Percentiles rank a stretch among this genome's conserved stretches.
Conservation (phyloP, 371 early-diverging fungal genomes). For the Mortierella sp. region DNA sequence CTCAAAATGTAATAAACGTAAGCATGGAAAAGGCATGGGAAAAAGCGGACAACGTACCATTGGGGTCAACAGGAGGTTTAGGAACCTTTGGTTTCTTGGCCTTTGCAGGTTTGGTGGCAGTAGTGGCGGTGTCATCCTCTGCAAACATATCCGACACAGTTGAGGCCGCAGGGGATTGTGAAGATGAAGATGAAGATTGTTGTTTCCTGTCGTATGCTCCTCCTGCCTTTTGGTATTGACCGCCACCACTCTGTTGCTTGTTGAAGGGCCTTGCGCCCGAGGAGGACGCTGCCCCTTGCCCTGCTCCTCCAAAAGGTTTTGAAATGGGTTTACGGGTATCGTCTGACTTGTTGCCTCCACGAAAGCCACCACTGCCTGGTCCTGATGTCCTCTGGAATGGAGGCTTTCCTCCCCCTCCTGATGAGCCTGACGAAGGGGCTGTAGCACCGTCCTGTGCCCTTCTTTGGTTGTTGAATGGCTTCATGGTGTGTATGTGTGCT, state of each 20-base stretch:
- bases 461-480: conserved; percentile 5
- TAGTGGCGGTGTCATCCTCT: conserved; percentile 9
- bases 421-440: background rate
- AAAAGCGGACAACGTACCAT: conserved; percentile 27
- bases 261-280: background rate
- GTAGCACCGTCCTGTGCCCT: background rate
- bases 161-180: conserved; percentile 17
- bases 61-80: conserved; percentile 47
- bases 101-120: conserved; percentile 24
- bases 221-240: conserved; percentile 4
- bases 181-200: background rate
- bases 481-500: background rate
- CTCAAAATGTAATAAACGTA: background rate
- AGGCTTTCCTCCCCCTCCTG: background rate
- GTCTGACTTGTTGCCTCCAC: conserved; percentile 12
- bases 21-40: background rate
- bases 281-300: conserved; percentile 1
- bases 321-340: conserved; percentile 21
- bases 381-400: background rate
- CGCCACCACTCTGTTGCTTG: background rate
- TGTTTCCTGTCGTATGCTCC: conserved; percentile 8
- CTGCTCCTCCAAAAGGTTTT: conserved; percentile 15
- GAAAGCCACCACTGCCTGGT: background rate
- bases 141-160: conserved; percentile 31
- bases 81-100: conserved; percentile 49